A percentile compares a stretch with the other conserved stretches of the same genome.
Evolutionary conservation across 139 green algal species (phyloP).

Genomic region (Klebsormidium nitens): DNA sequence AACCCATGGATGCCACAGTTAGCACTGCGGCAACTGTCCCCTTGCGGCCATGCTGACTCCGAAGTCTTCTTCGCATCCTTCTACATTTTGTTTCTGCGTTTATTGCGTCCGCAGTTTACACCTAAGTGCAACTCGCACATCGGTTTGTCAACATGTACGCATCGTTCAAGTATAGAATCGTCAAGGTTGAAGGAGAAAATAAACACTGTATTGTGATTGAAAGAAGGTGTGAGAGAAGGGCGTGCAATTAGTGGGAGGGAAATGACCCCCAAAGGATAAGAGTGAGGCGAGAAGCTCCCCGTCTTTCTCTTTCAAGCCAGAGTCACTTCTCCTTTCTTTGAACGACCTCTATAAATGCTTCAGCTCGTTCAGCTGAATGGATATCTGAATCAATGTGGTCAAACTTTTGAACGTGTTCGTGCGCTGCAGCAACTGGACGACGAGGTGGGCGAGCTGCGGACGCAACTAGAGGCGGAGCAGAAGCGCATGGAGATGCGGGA

Average conservation of each 20-base stretch:
- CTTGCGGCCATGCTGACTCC: too few relatives aligned
- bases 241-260: background rate
- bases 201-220: too few relatives aligned
- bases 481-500: background rate
- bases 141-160: too few relatives aligned
- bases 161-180: too few relatives aligned
- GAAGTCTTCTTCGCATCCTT: too few relatives aligned
- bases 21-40: too few relatives aligned
- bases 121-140: too few relatives aligned
- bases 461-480: constrained; percentile 1
- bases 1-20: too few relatives aligned
- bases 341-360: background rate
- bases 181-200: too few relatives aligned
- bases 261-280: background rate
- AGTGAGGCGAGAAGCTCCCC: background rate
- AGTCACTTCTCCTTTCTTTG: background rate
- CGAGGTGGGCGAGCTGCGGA: constrained; percentile 1
- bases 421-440: constrained; percentile 3
- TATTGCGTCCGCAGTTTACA: too few relatives aligned
- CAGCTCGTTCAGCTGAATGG: background rate
- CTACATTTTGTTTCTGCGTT: too few relatives aligned
- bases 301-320: background rate
- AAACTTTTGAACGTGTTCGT: background rate
- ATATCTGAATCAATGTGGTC: background rate
- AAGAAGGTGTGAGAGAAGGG: background rate